A percentile compares a stretch with the other conserved stretches of the same genome.
phyloP scores from a whole-genome alignment of 768 basidiomycete species.

The Neoboletus subvelutipes region DNA sequence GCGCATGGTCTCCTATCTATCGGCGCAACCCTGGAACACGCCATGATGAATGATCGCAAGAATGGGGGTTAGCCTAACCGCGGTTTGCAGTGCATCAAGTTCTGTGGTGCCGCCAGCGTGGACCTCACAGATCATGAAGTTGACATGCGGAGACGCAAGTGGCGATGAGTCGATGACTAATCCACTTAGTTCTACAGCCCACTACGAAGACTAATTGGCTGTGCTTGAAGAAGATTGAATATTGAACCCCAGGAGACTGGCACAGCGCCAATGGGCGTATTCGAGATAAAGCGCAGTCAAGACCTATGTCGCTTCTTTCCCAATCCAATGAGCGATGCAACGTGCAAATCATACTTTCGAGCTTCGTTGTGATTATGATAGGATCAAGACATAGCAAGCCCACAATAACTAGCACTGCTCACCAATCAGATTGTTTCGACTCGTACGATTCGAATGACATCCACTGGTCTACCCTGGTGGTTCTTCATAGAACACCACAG shows the following conservation, averaged over 20 bases:
- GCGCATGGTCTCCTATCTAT: conserved; percentile 8
- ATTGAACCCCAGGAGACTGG: conserved; percentile 1
- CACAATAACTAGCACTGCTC: not conserved
- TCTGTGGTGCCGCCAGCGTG: not conserved
- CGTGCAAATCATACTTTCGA: conserved; percentile 9
- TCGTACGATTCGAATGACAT: conserved; percentile 15
- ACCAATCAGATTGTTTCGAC: conserved; percentile 5
- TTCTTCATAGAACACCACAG: conserved; percentile 16
- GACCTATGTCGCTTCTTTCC: conserved; percentile 24
- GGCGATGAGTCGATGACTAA: conserved; percentile 6
- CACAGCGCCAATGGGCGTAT: not conserved
- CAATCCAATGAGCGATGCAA: conserved; percentile 12
- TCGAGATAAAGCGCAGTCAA: conserved; percentile 8
- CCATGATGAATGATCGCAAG: not conserved
- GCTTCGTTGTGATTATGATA: conserved; percentile 8
- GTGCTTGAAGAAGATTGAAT: conserved; percentile 21
- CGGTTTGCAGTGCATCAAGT: conserved; percentile 3
- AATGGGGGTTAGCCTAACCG: conserved; percentile 2
- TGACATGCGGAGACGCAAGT: not conserved
- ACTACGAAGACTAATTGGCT: conserved; percentile 8
- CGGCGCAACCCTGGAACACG: conserved; percentile 9
- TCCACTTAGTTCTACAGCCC: not conserved
- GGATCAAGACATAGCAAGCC: conserved; percentile 11
- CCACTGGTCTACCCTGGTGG: not conserved
- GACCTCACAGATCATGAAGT: not conserved